Base-by-base conservation (phyloP, 768 basidiomycete species). In the Pulveroboletus sp. region DNA sequence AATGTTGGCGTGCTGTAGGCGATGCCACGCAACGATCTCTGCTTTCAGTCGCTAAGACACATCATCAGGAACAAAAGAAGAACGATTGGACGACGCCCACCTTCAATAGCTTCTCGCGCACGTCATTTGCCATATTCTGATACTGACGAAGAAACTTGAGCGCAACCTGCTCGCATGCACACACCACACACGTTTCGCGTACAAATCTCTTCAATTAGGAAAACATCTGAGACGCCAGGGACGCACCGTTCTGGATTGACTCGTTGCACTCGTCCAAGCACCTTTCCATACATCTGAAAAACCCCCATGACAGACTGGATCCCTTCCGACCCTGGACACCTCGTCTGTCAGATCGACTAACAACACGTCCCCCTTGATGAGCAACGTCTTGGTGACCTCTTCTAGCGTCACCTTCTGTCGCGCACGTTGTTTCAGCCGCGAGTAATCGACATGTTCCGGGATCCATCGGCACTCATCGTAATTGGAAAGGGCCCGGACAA, bases 211-310 rank as follows among this genome's bases (percentile, higher is more conserved):
- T n/a, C 15, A 17, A 0, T 4, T 15, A 0, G 30, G 10, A 28
- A 9, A 18, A 35, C n/a, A 6, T 7, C 11, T 39, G 17, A 6
- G 6, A 26, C 7, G 10, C 15, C 21, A 3, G 12, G 5, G 7
- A 35, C 54, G 17, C 38, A 69, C 68, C 55, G 43, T 43, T 27
- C 24, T 53, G 17, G 58, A 54, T 21, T 70, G 58, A 68, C 76
- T 58, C 70, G 70, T 14, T n/a, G 73, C 65, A 50, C 77, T 78
- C 52, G 69, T 72, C 81, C 80, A 82, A 5, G 61, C 54, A 0
- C 78, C 82, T 61, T 79, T 78, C 80, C 80, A 83, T 5, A 83
- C 78, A 58, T 82, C 82, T 28, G 79, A 74, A 49, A 82, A 83
- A 6, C 77, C 73, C 1, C 82, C 82, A 62, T 76, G 73, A 26